Conservation (phyloP, 139 green algal genomes). For the Picochlorum sp. region DNA sequence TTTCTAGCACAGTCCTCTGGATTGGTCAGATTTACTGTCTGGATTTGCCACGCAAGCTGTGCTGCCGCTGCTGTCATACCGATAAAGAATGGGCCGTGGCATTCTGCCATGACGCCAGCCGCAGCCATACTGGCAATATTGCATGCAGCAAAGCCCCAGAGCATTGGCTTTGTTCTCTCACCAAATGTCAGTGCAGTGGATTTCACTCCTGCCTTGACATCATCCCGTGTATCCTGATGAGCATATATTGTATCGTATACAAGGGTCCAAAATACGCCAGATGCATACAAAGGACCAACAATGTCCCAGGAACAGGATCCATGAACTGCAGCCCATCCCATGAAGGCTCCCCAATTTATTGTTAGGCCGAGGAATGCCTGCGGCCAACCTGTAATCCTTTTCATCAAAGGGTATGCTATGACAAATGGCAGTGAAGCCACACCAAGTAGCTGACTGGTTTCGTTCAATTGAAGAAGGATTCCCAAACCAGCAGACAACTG, state of each 20-base stretch:
- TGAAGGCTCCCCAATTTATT: conserved; percentile 95
- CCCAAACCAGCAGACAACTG: conserved; percentile 73
- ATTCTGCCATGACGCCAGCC: conserved; percentile 25
- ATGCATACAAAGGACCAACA: conserved; percentile 78
- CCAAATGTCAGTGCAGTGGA: conserved; percentile 85
- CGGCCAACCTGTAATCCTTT: conserved; percentile 84
- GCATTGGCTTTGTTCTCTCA: conserved; percentile 40
- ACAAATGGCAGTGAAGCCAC: conserved; percentile 84
- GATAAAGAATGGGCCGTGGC: conserved; percentile 33
- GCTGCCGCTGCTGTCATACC: conserved; percentile 36
- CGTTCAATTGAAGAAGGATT: conserved; percentile 93
- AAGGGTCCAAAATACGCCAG: conserved; percentile 81
- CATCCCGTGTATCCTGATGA: conserved; percentile 92
- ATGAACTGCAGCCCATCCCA: conserved; percentile 80
- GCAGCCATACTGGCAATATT: conserved; percentile 26
- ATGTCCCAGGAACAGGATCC: conserved; percentile 60
- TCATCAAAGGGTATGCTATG: conserved; percentile 88
- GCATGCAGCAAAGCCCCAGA: conserved; percentile 43
- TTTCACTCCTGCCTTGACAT: conserved; percentile 72
- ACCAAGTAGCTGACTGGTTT: conserved; percentile 78
- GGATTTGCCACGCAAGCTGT: conserved; percentile 73
- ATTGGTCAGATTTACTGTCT: conserved; percentile 55
- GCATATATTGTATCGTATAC: conserved; percentile 99
- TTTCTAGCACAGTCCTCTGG: conserved; percentile 70
- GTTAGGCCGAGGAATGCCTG: conserved; percentile 82